phyloP scores from a whole-genome alignment of 2,329 filamentous ascomycete genomes.

The Knoxdaviesia capensis region DNA sequence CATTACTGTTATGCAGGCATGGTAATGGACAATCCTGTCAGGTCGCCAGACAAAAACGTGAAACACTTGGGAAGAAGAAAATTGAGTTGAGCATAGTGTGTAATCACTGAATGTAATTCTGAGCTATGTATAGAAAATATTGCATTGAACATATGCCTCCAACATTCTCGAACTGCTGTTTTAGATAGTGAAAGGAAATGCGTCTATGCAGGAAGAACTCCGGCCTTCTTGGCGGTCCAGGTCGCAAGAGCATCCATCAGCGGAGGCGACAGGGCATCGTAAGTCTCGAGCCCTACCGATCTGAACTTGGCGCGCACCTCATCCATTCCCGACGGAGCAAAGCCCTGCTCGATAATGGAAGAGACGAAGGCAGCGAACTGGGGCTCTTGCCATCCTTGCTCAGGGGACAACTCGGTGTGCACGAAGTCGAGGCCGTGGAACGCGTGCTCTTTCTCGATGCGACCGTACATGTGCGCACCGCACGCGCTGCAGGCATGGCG shows the following conservation, averaged over 20 bases:
- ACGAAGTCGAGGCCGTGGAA: constrained; percentile 20
- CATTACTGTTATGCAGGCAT: too few relatives aligned
- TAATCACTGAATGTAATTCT: too few relatives aligned
- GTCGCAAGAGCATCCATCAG: constrained; percentile 43
- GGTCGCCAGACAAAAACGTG: too few relatives aligned
- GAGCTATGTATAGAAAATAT: too few relatives aligned
- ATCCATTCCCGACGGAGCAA: constrained; percentile 30
- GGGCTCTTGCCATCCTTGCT: constrained; percentile 49
- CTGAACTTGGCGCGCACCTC: constrained; percentile 32
- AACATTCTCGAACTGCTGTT: neutral
- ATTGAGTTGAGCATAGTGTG: too few relatives aligned
- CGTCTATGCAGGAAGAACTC: constrained; percentile 5
- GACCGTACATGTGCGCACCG: constrained; percentile 41
- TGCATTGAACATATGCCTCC: too few relatives aligned
- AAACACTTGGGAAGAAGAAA: too few relatives aligned
- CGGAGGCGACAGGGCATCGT: constrained; percentile 38
- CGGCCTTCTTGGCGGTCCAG: constrained; percentile 29
- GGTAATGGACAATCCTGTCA: too few relatives aligned
- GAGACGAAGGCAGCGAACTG: constrained; percentile 51
- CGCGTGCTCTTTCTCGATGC: constrained; percentile 41
- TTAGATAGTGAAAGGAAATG: too few relatives aligned
- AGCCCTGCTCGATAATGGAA: constrained; percentile 49
- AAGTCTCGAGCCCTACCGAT: constrained; percentile 34
- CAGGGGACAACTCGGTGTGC: constrained; percentile 29
- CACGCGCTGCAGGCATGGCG: constrained; percentile 41